Evolutionary conservation across 192 early-diverging fungal genomes (phyloP).

Genomic region (Obelidium mucronatum): DNA sequence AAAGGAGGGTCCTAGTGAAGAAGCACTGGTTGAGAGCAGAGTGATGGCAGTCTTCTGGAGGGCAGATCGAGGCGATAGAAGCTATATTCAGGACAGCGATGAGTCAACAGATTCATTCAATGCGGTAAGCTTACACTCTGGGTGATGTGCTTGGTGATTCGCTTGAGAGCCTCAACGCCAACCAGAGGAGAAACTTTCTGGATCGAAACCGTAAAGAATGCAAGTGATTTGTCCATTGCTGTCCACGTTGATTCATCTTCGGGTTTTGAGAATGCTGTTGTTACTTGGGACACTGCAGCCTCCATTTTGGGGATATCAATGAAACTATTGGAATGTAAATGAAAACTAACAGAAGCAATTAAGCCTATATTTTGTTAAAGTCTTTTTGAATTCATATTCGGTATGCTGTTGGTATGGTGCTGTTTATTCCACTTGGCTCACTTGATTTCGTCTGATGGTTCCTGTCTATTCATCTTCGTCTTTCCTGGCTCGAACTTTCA

Average conservation of each 20-base stretch:
- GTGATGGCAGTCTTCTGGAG: conserved; percentile 26
- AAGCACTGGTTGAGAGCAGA: background rate
- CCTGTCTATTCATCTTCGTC: too few species aligned
- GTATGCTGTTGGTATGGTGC: too few species aligned
- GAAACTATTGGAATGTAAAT: background rate
- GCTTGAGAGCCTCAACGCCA: background rate
- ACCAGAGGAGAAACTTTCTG: background rate
- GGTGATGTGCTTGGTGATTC: background rate
- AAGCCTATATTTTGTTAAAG: too few species aligned
- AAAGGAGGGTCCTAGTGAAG: background rate
- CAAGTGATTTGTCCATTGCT: conserved; percentile 13
- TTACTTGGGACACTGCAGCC: background rate
- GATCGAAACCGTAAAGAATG: background rate
- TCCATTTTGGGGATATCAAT: background rate
- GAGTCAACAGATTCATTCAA: background rate
- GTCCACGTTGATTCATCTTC: conserved; percentile 24
- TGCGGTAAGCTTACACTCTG: conserved; percentile 19
- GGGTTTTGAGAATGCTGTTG: conserved; percentile 14
- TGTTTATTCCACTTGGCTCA: too few species aligned
- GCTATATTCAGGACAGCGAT: background rate
- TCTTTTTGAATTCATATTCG: too few species aligned
- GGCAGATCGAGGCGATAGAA: conserved; percentile 20
- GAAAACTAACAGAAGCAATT: too few species aligned
- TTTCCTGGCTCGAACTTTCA: background rate
- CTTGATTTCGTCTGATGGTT: too few species aligned